Evolutionary conservation across 2,329 filamentous ascomycete genomes (phyloP).

Genomic region (Cordyceps farinosa): DNA sequence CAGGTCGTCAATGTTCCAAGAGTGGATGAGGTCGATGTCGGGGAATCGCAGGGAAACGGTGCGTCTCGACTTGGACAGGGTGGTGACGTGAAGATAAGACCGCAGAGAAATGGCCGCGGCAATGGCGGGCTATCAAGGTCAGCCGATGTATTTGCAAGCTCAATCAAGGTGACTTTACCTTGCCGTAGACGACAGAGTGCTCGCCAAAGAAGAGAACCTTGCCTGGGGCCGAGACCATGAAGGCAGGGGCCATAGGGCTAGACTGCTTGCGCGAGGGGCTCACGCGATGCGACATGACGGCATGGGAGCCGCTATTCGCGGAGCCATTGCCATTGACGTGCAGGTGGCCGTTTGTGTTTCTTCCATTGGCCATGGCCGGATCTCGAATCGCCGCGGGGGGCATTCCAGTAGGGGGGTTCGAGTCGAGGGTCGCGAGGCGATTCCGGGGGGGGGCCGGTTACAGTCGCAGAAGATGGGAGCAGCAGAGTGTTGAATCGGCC

Average conservation of each 20-base stretch:
- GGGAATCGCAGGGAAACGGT: slow-evolving; percentile 86
- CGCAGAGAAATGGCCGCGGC: slow-evolving; percentile 92
- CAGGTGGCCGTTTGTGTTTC: slow-evolving; percentile 24
- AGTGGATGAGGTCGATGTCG: slow-evolving; percentile 84
- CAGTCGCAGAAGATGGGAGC: neutral
- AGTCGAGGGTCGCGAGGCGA: neutral
- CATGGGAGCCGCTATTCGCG: slow-evolving; percentile 34
- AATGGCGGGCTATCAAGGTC: slow-evolving; percentile 66
- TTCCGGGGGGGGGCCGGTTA: neutral
- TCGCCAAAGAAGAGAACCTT: slow-evolving; percentile 99
- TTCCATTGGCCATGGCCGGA: slow-evolving; percentile 11
- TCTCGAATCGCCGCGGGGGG: slow-evolving; percentile 10
- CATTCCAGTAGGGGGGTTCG: neutral
- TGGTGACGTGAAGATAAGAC: slow-evolving; percentile 93
- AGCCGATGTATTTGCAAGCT: neutral
- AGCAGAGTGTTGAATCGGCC: neutral
- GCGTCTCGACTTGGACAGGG: slow-evolving; percentile 85
- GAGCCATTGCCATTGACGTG: slow-evolving; percentile 36
- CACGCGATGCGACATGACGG: slow-evolving; percentile 33
- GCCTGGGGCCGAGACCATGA: slow-evolving; percentile 96
- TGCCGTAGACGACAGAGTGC: slow-evolving; percentile 96
- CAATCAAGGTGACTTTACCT: slow-evolving; percentile 49
- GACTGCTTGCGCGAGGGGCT: slow-evolving; percentile 54
- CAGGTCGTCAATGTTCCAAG: slow-evolving; percentile 88
- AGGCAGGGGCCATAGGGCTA: slow-evolving; percentile 73